A percentile compares a stretch with the other conserved stretches of the same genome.
Conservation (phyloP, 371 early-diverging fungal genomes). For the Mucor racemosus region DNA sequence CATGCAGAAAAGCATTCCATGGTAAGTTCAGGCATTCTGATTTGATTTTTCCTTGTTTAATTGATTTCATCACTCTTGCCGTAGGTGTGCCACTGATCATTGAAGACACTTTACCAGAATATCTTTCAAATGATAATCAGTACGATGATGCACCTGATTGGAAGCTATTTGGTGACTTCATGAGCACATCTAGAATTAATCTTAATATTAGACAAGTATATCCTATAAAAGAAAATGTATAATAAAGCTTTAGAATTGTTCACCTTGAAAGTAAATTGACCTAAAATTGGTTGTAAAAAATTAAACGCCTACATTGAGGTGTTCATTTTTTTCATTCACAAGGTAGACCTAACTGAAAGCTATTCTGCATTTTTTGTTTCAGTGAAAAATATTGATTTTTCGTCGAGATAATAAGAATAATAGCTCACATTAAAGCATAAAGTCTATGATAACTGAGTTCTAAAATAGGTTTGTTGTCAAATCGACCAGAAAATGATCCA, state of each 20-base stretch:
- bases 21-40: slow-evolving; percentile 47
- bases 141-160: slow-evolving; percentile 49
- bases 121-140: slow-evolving; percentile 22
- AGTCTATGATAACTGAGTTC: too few relatives aligned
- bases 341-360: too few relatives aligned
- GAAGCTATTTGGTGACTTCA: slow-evolving; percentile 61
- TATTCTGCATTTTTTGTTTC: too few relatives aligned
- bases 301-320: too few relatives aligned
- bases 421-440: too few relatives aligned
- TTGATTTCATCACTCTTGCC: background rate
- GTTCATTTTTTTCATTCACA: too few relatives aligned
- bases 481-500: too few relatives aligned
- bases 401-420: too few relatives aligned
- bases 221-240: slow-evolving; percentile 10
- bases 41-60: background rate
- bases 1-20: slow-evolving; percentile 76
- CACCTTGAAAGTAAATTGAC: too few relatives aligned
- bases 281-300: too few relatives aligned
- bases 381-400: too few relatives aligned
- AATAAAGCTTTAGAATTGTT: background rate
- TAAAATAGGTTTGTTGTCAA: too few relatives aligned
- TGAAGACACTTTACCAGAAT: slow-evolving; percentile 36
- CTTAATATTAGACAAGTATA: slow-evolving; percentile 41
- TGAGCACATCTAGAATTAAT: slow-evolving; percentile 70
- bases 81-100: slow-evolving; percentile 38